These are phyloP conservation scores for Candida michaelii DNA, from an alignment of 805 yeast species.

Conservation along the genomic window DNA sequence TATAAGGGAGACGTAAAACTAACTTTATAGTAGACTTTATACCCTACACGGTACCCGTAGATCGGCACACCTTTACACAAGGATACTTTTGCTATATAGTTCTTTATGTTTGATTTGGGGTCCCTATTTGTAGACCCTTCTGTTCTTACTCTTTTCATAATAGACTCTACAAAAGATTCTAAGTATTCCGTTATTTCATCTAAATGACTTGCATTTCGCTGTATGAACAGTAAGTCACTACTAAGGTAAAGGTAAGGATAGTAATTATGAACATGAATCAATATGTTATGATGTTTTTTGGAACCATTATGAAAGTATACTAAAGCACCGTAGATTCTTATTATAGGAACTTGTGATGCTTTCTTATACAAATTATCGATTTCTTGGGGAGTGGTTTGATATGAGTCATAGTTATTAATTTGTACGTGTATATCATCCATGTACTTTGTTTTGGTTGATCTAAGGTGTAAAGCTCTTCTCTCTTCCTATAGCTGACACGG, in stretches of 20 bases:
- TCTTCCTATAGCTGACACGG: no score
- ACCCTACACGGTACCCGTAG: constrained; percentile 78
- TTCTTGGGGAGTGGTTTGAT: constrained; percentile 53
- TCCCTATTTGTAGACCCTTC: neutral
- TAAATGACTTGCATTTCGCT: constrained; percentile 19
- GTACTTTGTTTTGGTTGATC: no score
- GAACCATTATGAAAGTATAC: constrained; percentile 50
- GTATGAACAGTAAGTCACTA: constrained; percentile 43
- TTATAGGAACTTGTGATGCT: constrained; percentile 62
- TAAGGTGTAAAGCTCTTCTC: no score
- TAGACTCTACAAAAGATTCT: constrained; percentile 39
- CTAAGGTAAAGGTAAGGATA: constrained; percentile 79
- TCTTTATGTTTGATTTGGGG: constrained; percentile 17
- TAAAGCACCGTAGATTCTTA: constrained; percentile 74
- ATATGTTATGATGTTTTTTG: constrained; percentile 21
- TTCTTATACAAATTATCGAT: constrained; percentile 47
- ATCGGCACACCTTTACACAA: constrained; percentile 76
- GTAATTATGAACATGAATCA: constrained; percentile 78
- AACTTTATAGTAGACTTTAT: constrained; percentile 65
- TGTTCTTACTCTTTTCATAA: neutral
- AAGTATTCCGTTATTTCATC: constrained; percentile 39
- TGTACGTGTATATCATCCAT: constrained; percentile 37
- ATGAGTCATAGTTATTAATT: constrained; percentile 64
- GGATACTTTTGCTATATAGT: constrained; percentile 57
- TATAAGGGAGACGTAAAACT: constrained; percentile 63